Evolutionary conservation across 2,329 filamentous ascomycete species (phyloP).

Genomic region (Claviceps maximensis): DNA sequence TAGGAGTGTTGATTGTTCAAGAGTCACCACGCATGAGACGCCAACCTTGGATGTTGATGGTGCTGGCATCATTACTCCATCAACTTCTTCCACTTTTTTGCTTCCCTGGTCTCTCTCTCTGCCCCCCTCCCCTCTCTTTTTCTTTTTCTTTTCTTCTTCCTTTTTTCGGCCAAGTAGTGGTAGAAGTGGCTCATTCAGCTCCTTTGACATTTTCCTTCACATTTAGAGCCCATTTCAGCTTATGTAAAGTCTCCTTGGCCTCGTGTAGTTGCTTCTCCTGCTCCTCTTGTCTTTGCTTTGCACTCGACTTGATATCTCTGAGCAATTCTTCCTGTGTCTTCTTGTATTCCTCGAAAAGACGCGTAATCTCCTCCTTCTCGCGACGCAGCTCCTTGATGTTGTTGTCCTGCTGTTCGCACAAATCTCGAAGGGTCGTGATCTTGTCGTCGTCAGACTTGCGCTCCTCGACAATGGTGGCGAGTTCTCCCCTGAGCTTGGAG

Average conservation of each 20-base stretch:
- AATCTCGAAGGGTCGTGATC: constrained; percentile 50
- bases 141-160: no score
- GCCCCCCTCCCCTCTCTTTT: no score
- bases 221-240: constrained; percentile 61
- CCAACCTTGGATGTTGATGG: no score
- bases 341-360: constrained; percentile 52
- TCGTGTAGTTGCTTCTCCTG: constrained; percentile 47
- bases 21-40: no score
- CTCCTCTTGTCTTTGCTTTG: constrained; percentile 43
- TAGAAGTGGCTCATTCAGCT: constrained; percentile 28
- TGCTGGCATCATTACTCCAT: no score
- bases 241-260: constrained; percentile 45
- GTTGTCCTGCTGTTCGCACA: constrained; percentile 60
- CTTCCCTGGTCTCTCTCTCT: no score
- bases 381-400: constrained; percentile 48
- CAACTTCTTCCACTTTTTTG: no score
- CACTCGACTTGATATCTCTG: constrained; percentile 43
- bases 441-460: constrained; percentile 47
- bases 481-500: constrained; percentile 36
- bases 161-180: no score
- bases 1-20: no score
- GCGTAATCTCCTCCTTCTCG: constrained; percentile 48
- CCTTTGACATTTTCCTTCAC: constrained; percentile 48
- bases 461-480: constrained; percentile 41
- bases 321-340: constrained; percentile 48